Evolutionary conservation across 805 yeast genomes (phyloP), one percentile per base, ranked within the genome.

Genomic region (Pichia thaimueangensis): DNA sequence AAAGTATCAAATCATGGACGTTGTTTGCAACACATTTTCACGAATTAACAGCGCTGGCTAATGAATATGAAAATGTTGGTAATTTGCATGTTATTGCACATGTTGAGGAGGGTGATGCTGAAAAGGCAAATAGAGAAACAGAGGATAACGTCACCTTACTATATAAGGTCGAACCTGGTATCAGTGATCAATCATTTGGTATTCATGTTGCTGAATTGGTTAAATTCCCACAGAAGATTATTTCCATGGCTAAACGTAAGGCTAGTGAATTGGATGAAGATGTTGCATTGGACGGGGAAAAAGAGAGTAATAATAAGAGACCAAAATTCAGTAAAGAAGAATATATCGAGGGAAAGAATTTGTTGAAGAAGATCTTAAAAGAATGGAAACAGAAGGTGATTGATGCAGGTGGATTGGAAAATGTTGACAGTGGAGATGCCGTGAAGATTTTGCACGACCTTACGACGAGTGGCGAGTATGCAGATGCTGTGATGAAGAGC

Each of bases 1-100:
- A 70, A 16, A 69, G 82, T 39, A 73, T 85, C 39, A 70, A 74
- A 39, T 82, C 96, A 49, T 87, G 88, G 62, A 79, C 95, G 0
- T 58, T 93, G 43, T 93, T 93, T 70, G 97, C 98, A 0, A 93
- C 98, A 0, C 98, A 93, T 69, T 93, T 93, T 71, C 97, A 93
- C 62, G 98, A 93, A 60, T 71, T 93, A 46, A 93, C 97, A 1
- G 81, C 82, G 27, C 67, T 93, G 39, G 71, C 94, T 0, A 80
- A 79, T 16, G 71, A 72, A 49, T 65, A 77, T 32, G 58, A 69
- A 11, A 75, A 79, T 3, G 96, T 91, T 1, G 71, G 75, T 39
- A 93, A 93, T 61, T 66, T 87, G 53, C 96, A 93, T 54, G 98
- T 93, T 35, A 93, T 86, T 10, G 97, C 97, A 0, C 95, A 87